Base-by-base conservation (phyloP, 2,329 filamentous ascomycete species). In the Colletotrichum sidae region DNA sequence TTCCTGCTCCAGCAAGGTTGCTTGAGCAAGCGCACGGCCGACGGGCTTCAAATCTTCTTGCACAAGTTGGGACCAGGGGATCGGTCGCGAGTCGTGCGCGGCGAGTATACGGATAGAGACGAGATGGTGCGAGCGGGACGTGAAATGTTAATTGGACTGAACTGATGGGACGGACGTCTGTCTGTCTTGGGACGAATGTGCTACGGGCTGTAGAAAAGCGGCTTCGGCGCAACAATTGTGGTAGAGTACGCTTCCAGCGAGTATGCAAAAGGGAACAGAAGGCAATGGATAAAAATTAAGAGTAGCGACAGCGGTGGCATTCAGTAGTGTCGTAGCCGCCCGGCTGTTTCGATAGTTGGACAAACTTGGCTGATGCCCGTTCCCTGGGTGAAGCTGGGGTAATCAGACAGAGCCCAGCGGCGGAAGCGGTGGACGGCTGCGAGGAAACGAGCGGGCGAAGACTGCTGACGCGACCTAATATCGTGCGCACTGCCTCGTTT, bases 21-120 rank as follows among this genome's bases (percentile, higher is more conserved):
- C 58, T 53, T 44, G 38, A 49, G 58, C 62, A 65, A 59, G 41
- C 52, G 62, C 58, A 65, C 62, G 58, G 62, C 42, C 38, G 44
- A 44, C 57, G 62, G 41, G 62, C 59, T 51, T 11, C 57, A n/a
- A 50, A 25, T 51, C 44, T 62, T 41, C 52, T 38, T 62, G 62
- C 51, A 56, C 58, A 42, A 65, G 45, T 52, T 52, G 52, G 58
- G 47, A 57, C 62, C 46, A 56, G 56, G 56, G 56, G 33, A 41
- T n/a, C 25, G 33, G 41, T 39, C 55, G 33, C 10, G 55, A 44
- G 25, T 51, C 46, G 55, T 49, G 55, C 52, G 39, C 13, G 44
- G 39, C 35, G 13, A 60, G 49, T 34, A 25, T 25, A 5, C 25
- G 25, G 25, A 25, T 25, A 47, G 38, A 7, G 50, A 60, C 50